Base-by-base conservation (phyloP, 805 yeast species). In the Wickerhamiella siamensis region DNA sequence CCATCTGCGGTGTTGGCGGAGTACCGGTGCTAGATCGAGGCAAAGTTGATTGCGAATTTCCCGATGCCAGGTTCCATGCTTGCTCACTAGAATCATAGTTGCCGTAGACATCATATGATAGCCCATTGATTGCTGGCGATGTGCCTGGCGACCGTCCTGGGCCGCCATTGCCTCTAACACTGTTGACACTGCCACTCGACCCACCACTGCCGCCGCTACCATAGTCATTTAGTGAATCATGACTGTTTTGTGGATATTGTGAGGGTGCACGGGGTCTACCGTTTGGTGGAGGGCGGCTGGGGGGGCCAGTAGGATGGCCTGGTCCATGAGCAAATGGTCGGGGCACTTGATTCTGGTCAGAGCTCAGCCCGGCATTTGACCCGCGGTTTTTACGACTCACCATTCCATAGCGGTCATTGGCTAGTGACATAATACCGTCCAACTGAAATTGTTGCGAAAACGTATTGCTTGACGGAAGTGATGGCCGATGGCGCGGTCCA, bases 361-460 rank as follows among this genome's bases (percentile, higher is more conserved):
- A 37, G 10, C 39, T 21, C 3, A 44, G 32, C 4, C 24, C 24
- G 21, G 24, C 17, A 17, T 31, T 32, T 15, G 37, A 17, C 16
- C 31, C 31, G 14, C 38, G 38, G 20, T 19, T 12, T 29, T 31
- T 24, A 5, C 53, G 48, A 19, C 49, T 34, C 9, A 55, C 55
- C n/a, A 46, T 43, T 21, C 55, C 58, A 43, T 57, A 58, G 20
- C 61, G 42, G 41, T 52, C 57, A 32, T 51, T 54, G 14, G 51
- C 50, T 14, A 48, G 18, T 12, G 43, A 45, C 45, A 50, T 44
- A 31, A 57, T 50, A 27, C 56, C 54, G 36, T 51, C 58, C 6
- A 58, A 54, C 40, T 58, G 60, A 43, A 59, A 44, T 38, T 46
- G 50, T 44, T 59, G 63, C n/a, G 61, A 56, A 41, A 51, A 54